A percentile compares a stretch with the other conserved stretches of the same genome.
Evolutionary conservation across 129 eudicot species (phyloP).

Genomic region (Flaveria trinervia): DNA sequence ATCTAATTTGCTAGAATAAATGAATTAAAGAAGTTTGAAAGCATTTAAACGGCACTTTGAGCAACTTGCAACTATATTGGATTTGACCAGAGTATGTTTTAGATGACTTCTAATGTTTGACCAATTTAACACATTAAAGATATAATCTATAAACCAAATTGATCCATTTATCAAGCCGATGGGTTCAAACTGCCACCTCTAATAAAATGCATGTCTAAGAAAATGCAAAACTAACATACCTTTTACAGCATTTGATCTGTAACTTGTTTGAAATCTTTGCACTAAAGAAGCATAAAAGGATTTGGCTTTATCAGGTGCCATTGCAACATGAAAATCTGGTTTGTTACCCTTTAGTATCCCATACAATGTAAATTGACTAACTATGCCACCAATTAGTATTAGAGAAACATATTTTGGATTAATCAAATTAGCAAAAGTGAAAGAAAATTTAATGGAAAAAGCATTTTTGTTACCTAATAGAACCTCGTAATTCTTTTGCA

Average conservation of each 20-base stretch:
- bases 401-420: slow-evolving; percentile 6
- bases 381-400: slow-evolving; percentile 46
- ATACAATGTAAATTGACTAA: slow-evolving; percentile 90
- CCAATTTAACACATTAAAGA: background rate
- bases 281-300: slow-evolving; percentile 83
- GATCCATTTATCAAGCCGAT: background rate
- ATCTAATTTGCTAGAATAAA: background rate
- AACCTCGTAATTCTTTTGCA: slow-evolving; percentile 79
- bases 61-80: background rate
- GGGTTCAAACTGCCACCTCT: background rate
- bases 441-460: background rate
- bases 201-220: background rate
- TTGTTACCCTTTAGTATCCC: slow-evolving; percentile 96
- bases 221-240: slow-evolving; percentile 42
- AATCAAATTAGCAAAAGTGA: background rate
- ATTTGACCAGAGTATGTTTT: background rate
- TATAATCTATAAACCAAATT: background rate
- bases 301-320: slow-evolving; percentile 81
- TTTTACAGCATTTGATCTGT: slow-evolving; percentile 67
- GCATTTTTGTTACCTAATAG: slow-evolving; percentile 58
- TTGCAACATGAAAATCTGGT: slow-evolving; percentile 98
- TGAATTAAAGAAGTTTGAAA: background rate
- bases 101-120: background rate
- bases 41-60: background rate
- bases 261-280: slow-evolving; percentile 69